Percentiles rank a stretch among this genome's conserved stretches.
Evolutionary conservation across 2,329 filamentous ascomycete genomes (phyloP).

Genomic region (Curvularia hawaiiensis): DNA sequence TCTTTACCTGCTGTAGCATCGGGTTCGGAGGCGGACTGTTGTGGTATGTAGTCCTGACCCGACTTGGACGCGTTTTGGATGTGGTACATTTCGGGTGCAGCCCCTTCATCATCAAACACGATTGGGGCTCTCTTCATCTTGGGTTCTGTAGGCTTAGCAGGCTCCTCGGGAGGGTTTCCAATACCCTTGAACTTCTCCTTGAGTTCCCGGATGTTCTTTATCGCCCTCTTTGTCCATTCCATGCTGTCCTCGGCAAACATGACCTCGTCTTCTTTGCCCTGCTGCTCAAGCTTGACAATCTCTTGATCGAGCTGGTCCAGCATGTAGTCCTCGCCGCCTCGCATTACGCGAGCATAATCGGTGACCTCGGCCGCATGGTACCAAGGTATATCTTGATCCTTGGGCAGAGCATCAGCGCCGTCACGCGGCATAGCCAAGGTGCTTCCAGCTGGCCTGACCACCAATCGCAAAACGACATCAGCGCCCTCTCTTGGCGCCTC

Average conservation of each 20-base stretch:
- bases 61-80: slow-evolving; percentile 55
- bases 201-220: slow-evolving; percentile 72
- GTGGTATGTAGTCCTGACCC: slow-evolving; percentile 46
- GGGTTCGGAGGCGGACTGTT: slow-evolving; percentile 14
- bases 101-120: slow-evolving; percentile 55
- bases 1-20: slow-evolving; percentile 15
- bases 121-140: slow-evolving; percentile 56
- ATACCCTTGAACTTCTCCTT: slow-evolving; percentile 76
- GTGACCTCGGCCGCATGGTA: slow-evolving; percentile 91
- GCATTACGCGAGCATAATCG: slow-evolving; percentile 96
- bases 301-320: slow-evolving; percentile 77
- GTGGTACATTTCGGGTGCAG: slow-evolving; percentile 58
- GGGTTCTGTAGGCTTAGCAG: slow-evolving; percentile 57
- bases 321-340: slow-evolving; percentile 90
- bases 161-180: slow-evolving; percentile 64
- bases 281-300: slow-evolving; percentile 72
- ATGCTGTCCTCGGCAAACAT: slow-evolving; percentile 87
- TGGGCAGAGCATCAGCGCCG: slow-evolving; percentile 70
- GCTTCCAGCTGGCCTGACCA: slow-evolving; percentile 78
- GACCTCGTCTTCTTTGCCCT: slow-evolving; percentile 87
- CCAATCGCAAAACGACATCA: slow-evolving; percentile 86
- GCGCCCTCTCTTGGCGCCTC: slow-evolving; percentile 80
- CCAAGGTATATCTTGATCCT: slow-evolving; percentile 85
- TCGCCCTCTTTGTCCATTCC: slow-evolving; percentile 87
- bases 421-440: slow-evolving; percentile 89